phyloP scores from a whole-genome alignment of 2,329 filamentous ascomycete species.

The Apiospora kogelbergensis region DNA sequence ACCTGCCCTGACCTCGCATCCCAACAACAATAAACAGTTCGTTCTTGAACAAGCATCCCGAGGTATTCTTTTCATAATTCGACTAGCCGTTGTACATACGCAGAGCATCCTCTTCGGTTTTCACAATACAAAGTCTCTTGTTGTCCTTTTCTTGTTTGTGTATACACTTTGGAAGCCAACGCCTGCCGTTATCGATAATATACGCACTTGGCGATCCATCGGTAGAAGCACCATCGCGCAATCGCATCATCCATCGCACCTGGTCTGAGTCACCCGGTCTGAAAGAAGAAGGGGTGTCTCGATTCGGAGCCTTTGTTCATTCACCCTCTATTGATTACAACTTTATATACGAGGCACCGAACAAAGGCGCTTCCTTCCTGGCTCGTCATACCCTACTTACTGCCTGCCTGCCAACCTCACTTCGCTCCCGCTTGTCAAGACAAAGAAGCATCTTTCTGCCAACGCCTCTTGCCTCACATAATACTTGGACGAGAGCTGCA shows the following conservation, averaged over 20 bases:
- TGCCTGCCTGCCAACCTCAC: background rate
- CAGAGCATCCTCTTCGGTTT: background rate
- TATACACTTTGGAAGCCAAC: background rate
- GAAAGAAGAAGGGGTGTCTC: background rate
- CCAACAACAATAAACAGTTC: background rate
- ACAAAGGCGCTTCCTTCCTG: background rate
- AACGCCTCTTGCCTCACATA: constrained; percentile 5
- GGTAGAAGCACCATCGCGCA: background rate
- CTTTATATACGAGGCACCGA: background rate
- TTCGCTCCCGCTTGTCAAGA: background rate
- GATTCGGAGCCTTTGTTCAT: background rate
- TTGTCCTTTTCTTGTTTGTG: background rate
- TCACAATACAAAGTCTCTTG: background rate
- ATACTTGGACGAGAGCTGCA: background rate
- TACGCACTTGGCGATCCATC: background rate
- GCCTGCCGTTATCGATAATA: background rate
- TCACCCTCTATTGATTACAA: background rate
- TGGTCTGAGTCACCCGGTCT: constrained; percentile 12
- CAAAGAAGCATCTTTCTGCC: constrained; percentile 1
- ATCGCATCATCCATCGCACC: constrained; percentile 7
- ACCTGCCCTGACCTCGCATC: background rate
- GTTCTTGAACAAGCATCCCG: background rate
- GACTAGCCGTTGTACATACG: background rate
- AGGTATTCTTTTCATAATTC: background rate
- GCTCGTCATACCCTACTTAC: background rate